Conservation (phyloP, 306 rosid genomes). For the Prosopis cineraria region DNA sequence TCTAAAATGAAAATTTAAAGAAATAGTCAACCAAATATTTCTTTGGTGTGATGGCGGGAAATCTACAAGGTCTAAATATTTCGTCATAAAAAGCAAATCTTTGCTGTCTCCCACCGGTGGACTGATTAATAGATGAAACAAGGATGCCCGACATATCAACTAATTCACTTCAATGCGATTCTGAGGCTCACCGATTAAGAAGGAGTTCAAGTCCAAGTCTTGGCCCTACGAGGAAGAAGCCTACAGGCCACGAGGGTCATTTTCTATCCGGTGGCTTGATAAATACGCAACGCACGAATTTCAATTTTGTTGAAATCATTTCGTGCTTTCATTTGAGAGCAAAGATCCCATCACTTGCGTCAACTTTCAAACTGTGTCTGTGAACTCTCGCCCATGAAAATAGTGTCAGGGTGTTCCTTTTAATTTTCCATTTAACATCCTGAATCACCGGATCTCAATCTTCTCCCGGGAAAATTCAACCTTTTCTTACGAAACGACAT, state of each 20-base stretch:
- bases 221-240: not conserved
- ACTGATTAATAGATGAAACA: not conserved
- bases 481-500: no score
- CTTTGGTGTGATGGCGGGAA: not conserved
- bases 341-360: not conserved
- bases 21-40: not conserved
- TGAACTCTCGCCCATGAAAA: not conserved
- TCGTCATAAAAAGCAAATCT: not conserved
- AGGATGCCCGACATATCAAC: not conserved
- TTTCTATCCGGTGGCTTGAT: not conserved
- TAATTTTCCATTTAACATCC: not conserved
- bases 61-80: not conserved
- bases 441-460: constrained; percentile 4
- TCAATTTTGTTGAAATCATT: not conserved
- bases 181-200: not conserved
- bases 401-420: not conserved
- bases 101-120: not conserved
- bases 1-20: not conserved
- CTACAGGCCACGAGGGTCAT: not conserved
- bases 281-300: not conserved
- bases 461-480: not conserved
- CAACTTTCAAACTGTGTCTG: not conserved
- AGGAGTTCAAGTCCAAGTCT: not conserved
- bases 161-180: constrained; percentile 4
- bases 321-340: not conserved